Evolutionary conservation across 805 yeast species (phyloP).

Genomic region (Myxozyma sirexii): DNA sequence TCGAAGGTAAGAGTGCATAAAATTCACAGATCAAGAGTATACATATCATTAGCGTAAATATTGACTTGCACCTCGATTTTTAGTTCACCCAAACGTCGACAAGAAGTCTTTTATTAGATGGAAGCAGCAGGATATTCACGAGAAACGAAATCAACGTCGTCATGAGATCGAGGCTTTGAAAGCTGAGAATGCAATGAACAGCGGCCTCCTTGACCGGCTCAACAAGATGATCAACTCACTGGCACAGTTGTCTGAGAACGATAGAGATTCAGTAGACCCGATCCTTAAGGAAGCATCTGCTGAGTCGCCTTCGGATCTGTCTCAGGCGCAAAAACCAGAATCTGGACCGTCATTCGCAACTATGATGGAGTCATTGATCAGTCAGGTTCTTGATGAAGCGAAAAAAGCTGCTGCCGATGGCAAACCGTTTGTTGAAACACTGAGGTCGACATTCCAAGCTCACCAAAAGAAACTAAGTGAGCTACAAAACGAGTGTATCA

Average conservation of each 20-base stretch:
- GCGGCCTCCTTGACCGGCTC: conserved; percentile 70
- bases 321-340: conserved; percentile 22
- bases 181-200: conserved; percentile 80
- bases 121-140: conserved; percentile 98
- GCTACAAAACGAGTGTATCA: conserved; percentile 63
- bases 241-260: conserved; percentile 38
- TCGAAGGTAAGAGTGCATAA: conserved; percentile 52
- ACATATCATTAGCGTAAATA: neutral
- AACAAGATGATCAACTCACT: conserved; percentile 58
- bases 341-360: conserved; percentile 68
- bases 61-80: neutral
- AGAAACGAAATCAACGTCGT: conserved; percentile 79
- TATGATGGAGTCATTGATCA: conserved; percentile 87
- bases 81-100: conserved; percentile 96
- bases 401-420: conserved; percentile 49
- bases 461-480: conserved; percentile 74
- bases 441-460: conserved; percentile 48
- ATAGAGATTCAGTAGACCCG: neutral
- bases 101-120: conserved; percentile 87
- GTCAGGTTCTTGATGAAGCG: conserved; percentile 69
- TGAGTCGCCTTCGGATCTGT: conserved; percentile 34
- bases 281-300: conserved; percentile 30
- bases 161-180: conserved; percentile 74
- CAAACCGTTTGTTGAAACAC: conserved; percentile 44
- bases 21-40: neutral